Percentiles rank a stretch among this genome's conserved stretches.
Conservation (phyloP, 140 eudicot species). For the Ambrosia hybrid region DNA sequence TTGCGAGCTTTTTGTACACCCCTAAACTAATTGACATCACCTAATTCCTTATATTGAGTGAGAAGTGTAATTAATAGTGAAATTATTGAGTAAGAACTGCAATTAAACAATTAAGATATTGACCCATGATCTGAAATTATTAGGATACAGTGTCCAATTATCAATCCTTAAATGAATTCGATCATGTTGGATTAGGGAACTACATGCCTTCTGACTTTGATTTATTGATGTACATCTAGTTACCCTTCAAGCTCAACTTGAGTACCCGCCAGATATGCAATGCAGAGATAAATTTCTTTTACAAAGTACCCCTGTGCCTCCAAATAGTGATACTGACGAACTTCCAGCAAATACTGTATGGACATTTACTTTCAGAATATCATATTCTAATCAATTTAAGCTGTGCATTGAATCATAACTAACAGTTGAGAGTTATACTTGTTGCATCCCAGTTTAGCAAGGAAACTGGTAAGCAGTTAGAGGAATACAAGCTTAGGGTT, state of each 20-base stretch:
- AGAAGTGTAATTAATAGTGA: too few species aligned
- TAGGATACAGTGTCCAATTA: not conserved
- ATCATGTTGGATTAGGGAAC: conserved; percentile 4
- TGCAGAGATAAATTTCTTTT: conserved; percentile 79
- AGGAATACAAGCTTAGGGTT: conserved; percentile 79
- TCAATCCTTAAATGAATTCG: not conserved
- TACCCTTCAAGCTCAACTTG: conserved; percentile 77
- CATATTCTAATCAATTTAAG: conserved; percentile 9
- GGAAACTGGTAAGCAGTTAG: conserved; percentile 67
- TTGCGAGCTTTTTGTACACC: too few species aligned
- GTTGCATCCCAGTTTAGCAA: conserved; percentile 55
- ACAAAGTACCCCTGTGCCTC: conserved; percentile 61
- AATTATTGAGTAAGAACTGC: too few species aligned
- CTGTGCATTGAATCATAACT: conserved; percentile 4
- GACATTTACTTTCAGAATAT: conserved; percentile 1
- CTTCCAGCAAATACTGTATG: conserved; percentile 71
- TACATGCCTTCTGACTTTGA: conserved; percentile 22
- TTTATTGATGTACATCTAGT: conserved; percentile 41
- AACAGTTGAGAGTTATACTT: conserved; percentile 14
- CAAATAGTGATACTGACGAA: conserved; percentile 54
- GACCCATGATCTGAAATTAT: not conserved
- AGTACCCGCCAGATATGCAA: conserved; percentile 79
- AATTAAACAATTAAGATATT: too few species aligned
- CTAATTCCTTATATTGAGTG: not conserved
- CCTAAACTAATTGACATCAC: not conserved